These are phyloP conservation scores for Phylloporus gajari DNA, from an alignment of 1,284 basidiomycete species.

Conservation along the genomic window DNA sequence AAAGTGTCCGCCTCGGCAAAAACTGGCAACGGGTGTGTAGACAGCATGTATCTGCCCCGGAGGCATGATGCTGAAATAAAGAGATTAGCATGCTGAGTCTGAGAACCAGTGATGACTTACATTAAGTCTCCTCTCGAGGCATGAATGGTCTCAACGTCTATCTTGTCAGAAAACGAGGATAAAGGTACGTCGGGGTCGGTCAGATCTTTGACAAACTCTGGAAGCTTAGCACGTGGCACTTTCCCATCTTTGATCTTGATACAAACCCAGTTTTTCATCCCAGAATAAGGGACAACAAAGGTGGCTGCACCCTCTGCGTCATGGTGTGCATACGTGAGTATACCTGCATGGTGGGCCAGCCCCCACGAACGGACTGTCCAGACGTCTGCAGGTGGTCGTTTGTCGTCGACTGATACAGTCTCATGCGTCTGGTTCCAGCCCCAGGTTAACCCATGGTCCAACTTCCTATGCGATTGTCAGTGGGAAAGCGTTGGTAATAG, in stretches of 20 bases:
- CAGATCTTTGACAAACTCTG: too few relatives aligned
- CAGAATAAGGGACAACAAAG: not conserved
- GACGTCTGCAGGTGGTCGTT: not conserved
- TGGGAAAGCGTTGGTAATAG: too few relatives aligned
- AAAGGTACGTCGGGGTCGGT: not conserved
- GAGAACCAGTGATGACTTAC: not conserved
- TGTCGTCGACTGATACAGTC: not conserved
- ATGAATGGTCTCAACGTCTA: not conserved
- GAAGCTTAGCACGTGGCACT: not conserved
- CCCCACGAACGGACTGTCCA: not conserved
- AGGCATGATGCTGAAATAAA: not conserved
- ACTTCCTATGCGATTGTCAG: not conserved
- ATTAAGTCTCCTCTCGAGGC: not conserved
- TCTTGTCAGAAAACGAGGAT: not conserved
- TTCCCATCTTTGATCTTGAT: not conserved
- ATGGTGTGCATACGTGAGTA: not conserved
- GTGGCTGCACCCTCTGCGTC: not conserved
- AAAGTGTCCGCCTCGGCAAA: not conserved
- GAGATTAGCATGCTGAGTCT: too few relatives aligned
- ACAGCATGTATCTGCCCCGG: not conserved
- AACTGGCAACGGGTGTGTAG: not conserved
- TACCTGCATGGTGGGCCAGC: not conserved
- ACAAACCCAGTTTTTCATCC: not conserved
- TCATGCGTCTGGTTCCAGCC: not conserved
- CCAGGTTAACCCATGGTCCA: not conserved